phyloP scores from a whole-genome alignment of 1,284 basidiomycete genomes.

The Rhodotorula mucilaginosa region DNA sequence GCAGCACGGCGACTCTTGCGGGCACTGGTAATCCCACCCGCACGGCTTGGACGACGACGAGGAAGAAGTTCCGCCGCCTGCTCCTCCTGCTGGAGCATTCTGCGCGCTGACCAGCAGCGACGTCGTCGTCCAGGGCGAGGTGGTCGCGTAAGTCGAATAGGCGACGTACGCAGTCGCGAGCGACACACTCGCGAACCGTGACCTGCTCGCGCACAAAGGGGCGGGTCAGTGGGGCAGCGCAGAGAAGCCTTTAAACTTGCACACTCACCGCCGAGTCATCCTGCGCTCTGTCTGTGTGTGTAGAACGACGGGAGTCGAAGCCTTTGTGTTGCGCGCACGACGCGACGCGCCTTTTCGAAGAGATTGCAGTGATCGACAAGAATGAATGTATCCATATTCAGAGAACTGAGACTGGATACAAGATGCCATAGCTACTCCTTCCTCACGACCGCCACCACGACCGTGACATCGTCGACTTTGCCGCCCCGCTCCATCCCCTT shows the following conservation, averaged over 20 bases:
- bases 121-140: not conserved
- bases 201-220: not conserved
- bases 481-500: conserved; percentile 46
- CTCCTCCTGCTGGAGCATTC: conserved; percentile 6
- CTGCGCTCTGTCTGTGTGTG: too few relatives aligned
- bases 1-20: conserved; percentile 20
- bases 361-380: too few relatives aligned
- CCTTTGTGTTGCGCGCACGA: too few relatives aligned
- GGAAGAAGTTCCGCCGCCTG: not conserved
- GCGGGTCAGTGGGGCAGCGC: too few relatives aligned
- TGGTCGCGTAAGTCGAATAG: not conserved
- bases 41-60: conserved; percentile 1
- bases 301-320: too few relatives aligned
- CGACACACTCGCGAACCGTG: not conserved
- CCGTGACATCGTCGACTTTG: conserved; percentile 51
- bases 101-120: not conserved
- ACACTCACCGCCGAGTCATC: too few relatives aligned
- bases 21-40: conserved; percentile 14
- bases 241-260: too few relatives aligned
- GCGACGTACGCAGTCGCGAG: conserved; percentile 1
- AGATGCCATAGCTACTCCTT: not conserved
- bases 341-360: too few relatives aligned
- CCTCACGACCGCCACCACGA: conserved; percentile 20
- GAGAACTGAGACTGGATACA: too few relatives aligned
- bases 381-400: too few relatives aligned